Percentiles rank a stretch among this genome's conserved stretches.
Conservation (phyloP, 2,329 filamentous ascomycete genomes). For the Ophiostoma perfectum region DNA sequence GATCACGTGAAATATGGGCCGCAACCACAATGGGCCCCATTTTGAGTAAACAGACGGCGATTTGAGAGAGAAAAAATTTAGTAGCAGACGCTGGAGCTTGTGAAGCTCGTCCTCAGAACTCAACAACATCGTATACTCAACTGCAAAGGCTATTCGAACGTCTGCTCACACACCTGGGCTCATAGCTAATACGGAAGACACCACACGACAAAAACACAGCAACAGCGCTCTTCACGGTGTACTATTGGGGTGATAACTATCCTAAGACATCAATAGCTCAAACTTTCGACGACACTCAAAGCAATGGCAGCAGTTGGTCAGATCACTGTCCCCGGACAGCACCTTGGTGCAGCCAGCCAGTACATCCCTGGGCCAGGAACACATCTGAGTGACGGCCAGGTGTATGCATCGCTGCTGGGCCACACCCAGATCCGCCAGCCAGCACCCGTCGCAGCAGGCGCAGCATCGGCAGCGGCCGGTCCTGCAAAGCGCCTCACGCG, state of each 20-base stretch:
- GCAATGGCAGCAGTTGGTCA: conserved; percentile 19
- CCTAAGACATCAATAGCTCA: no score
- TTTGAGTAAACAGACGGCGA: background rate
- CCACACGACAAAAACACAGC: no score
- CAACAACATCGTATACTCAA: no score
- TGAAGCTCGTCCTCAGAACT: background rate
- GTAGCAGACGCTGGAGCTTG: background rate
- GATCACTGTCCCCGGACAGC: conserved; percentile 73
- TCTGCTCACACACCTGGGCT: no score
- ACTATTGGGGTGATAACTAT: no score
- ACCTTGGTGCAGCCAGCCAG: conserved; percentile 61
- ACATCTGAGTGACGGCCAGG: conserved; percentile 67
- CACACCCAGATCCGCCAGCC: conserved; percentile 53
- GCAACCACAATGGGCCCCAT: background rate
- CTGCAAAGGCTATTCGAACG: no score
- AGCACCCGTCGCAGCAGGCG: conserved; percentile 30
- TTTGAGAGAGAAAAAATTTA: conserved; percentile 1
- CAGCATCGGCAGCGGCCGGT: conserved; percentile 34
- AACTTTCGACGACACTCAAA: background rate
- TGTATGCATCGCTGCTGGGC: conserved; percentile 80
- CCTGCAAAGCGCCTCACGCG: conserved; percentile 56
- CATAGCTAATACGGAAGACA: no score
- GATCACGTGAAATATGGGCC: background rate
- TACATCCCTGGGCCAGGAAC: conserved; percentile 76
- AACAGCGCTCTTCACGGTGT: no score